Conservation (phyloP, 1,284 basidiomycete species). For the Ceratobasidium sp. region DNA sequence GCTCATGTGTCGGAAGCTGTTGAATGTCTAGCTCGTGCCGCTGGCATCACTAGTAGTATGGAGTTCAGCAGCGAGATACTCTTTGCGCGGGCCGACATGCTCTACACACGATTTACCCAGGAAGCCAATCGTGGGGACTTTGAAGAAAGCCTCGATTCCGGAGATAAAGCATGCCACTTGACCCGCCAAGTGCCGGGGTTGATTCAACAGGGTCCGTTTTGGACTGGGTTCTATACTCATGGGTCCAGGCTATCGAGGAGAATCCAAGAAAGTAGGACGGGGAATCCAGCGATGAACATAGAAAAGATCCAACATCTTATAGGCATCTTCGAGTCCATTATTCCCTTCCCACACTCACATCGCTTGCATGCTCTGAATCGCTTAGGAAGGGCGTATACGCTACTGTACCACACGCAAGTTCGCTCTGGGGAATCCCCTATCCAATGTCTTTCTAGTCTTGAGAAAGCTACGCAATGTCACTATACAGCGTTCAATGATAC, state of each 20-base stretch:
- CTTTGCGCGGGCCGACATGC: background rate
- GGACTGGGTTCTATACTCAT: conserved; percentile 4
- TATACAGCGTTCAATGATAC: conserved; percentile 3
- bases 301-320: conserved; percentile 2
- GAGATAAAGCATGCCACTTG: background rate
- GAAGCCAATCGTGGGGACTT: conserved; percentile 2
- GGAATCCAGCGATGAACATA: background rate
- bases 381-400: conserved; percentile 2
- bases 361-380: conserved; percentile 6
- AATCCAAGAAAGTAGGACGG: conserved; percentile 7
- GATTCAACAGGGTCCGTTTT: background rate
- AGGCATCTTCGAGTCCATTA: background rate
- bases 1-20: conserved; percentile 13
- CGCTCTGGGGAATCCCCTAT: background rate
- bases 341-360: conserved; percentile 8
- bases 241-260: background rate
- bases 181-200: background rate
- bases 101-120: conserved; percentile 14
- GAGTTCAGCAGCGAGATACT: background rate
- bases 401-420: background rate
- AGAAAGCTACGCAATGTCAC: conserved; percentile 5
- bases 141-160: background rate
- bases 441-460: background rate
- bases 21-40: background rate
- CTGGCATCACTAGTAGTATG: background rate